A percentile compares a stretch with the other conserved stretches of the same genome.
Conservation (phyloP, 306 rosid species). For the Benincasa hispida region DNA sequence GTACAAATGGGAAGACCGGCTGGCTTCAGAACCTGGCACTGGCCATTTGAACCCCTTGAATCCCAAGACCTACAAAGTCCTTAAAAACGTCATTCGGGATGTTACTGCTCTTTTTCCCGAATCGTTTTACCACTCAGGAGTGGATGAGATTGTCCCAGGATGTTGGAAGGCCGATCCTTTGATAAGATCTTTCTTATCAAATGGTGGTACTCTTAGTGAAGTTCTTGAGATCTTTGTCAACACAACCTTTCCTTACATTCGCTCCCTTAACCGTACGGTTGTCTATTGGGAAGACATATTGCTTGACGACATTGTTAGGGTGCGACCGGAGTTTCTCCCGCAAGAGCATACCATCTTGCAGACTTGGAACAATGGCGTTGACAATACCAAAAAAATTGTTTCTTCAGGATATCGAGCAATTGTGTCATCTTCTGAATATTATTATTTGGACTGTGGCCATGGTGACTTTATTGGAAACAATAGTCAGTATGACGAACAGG, state of each 20-base stretch:
- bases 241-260: conserved; percentile 49
- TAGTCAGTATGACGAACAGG: conserved; percentile 32
- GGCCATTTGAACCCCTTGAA: conserved; percentile 85
- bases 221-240: conserved; percentile 62
- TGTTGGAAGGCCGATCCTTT: conserved; percentile 76
- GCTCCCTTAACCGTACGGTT: conserved; percentile 63
- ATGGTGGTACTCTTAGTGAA: conserved; percentile 57
- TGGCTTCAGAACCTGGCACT: conserved; percentile 78
- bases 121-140: conserved; percentile 57
- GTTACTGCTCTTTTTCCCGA: conserved; percentile 53
- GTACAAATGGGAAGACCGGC: conserved; percentile 26
- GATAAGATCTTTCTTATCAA: conserved; percentile 35
- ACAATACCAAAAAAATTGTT: conserved; percentile 55
- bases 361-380: conserved; percentile 76
- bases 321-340: conserved; percentile 37
- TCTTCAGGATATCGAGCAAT: conserved; percentile 57
- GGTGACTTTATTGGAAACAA: conserved; percentile 66
- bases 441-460: conserved; percentile 83
- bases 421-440: conserved; percentile 62
- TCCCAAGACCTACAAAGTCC: conserved; percentile 64
- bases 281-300: conserved; percentile 80
- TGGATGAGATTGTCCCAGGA: conserved; percentile 63
- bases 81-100: conserved; percentile 51
- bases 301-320: conserved; percentile 28
- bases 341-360: conserved; percentile 57